These are phyloP conservation scores for Suillus hirtellus DNA, from an alignment of 768 basidiomycete species.

Conservation along the genomic window DNA sequence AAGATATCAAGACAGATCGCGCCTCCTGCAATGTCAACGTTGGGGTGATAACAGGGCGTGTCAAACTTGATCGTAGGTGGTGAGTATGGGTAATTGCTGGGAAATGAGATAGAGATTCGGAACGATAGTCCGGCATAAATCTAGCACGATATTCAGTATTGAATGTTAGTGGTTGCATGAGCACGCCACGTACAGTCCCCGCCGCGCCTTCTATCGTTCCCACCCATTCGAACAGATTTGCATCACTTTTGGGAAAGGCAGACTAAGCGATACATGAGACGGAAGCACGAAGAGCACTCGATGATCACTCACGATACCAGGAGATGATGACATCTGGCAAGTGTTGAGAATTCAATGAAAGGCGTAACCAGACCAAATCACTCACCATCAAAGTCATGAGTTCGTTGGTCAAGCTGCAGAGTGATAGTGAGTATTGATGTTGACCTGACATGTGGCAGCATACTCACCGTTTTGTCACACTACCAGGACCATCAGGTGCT, in stretches of 20 bases:
- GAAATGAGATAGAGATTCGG: slow-evolving; percentile 84
- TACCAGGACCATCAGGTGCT: slow-evolving; percentile 62
- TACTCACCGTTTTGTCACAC: slow-evolving; percentile 78
- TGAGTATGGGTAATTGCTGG: slow-evolving; percentile 85
- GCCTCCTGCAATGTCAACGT: slow-evolving; percentile 77
- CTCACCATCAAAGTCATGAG: slow-evolving; percentile 88
- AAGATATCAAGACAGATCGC: slow-evolving; percentile 87
- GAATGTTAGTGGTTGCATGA: slow-evolving; percentile 9
- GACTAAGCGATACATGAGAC: slow-evolving; percentile 49
- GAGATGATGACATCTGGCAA: slow-evolving; percentile 81
- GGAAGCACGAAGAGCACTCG: background rate
- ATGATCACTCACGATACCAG: slow-evolving; percentile 70
- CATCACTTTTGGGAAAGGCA: slow-evolving; percentile 85
- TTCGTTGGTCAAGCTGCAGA: slow-evolving; percentile 71
- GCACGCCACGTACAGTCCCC: slow-evolving; percentile 58
- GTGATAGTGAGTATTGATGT: slow-evolving; percentile 10
- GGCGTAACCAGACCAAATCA: slow-evolving; percentile 7
- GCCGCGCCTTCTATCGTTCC: slow-evolving; percentile 84
- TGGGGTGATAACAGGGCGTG: slow-evolving; percentile 89
- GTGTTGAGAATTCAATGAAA: slow-evolving; percentile 12
- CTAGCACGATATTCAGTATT: slow-evolving; percentile 33
- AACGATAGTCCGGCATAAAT: slow-evolving; percentile 80
- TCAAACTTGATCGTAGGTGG: slow-evolving; percentile 86
- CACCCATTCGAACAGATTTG: slow-evolving; percentile 87
- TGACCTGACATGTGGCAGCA: background rate